Conservation (phyloP, 805 yeast genomes). For the Ogataea minuta region DNA sequence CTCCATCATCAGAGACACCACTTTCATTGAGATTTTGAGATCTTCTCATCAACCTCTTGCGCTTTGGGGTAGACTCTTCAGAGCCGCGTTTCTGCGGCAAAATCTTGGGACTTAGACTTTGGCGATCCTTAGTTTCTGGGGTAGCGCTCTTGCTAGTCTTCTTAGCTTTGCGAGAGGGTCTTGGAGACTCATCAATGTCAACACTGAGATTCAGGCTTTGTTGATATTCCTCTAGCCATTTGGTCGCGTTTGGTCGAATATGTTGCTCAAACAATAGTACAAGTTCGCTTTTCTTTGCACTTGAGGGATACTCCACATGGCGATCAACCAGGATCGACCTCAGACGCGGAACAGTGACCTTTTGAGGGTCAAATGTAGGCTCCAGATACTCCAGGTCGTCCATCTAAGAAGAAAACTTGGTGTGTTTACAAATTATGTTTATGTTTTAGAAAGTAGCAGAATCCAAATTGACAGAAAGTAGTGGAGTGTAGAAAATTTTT, state of each 20-base stretch:
- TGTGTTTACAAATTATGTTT: slow-evolving; percentile 9
- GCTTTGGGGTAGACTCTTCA: slow-evolving; percentile 16
- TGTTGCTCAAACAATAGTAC: slow-evolving; percentile 56
- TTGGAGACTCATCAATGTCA: slow-evolving; percentile 6
- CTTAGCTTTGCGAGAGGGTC: neutral
- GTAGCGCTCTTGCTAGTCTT: slow-evolving; percentile 3
- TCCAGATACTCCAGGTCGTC: slow-evolving; percentile 37
- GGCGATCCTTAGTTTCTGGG: slow-evolving; percentile 10
- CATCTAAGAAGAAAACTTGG: slow-evolving; percentile 22
- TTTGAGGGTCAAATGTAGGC: slow-evolving; percentile 61
- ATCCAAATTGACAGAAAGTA: slow-evolving; percentile 9
- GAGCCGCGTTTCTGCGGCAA: slow-evolving; percentile 22
- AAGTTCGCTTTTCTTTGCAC: slow-evolving; percentile 67
- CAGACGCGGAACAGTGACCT: slow-evolving; percentile 66
- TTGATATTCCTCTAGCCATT: slow-evolving; percentile 36
- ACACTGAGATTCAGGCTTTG: slow-evolving; percentile 6
- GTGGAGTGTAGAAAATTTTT: slow-evolving; percentile 10
- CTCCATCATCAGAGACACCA: slow-evolving; percentile 15
- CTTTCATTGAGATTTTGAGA: slow-evolving; percentile 10
- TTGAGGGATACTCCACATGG: slow-evolving; percentile 56
- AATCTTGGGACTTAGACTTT: neutral
- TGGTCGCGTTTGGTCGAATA: slow-evolving; percentile 47
- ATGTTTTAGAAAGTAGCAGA: slow-evolving; percentile 9
- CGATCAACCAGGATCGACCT: slow-evolving; percentile 63
- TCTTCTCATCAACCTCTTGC: slow-evolving; percentile 19